Percentiles rank a stretch among this genome's conserved stretches.
These are phyloP conservation scores for Coemansia sp. DNA, from an alignment of 192 early-diverging fungal genomes.

Conservation along the genomic window DNA sequence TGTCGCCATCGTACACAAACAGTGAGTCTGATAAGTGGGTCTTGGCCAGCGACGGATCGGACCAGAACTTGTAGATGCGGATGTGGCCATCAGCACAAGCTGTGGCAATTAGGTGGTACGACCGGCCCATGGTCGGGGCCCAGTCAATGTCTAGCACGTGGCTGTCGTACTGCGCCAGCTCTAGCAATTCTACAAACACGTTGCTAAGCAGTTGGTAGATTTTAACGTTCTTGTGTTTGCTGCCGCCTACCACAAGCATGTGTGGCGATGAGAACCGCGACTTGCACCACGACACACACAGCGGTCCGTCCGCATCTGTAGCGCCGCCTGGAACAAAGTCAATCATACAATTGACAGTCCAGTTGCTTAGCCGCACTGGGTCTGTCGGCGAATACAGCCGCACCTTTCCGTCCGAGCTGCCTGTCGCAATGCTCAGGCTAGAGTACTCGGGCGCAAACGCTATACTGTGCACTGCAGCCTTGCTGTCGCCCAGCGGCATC, in stretches of 20 bases:
- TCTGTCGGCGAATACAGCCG: slow-evolving; percentile 88
- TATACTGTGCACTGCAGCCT: slow-evolving; percentile 79
- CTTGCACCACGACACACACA: slow-evolving; percentile 87
- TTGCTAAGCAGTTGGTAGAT: slow-evolving; percentile 44
- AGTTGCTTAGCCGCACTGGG: slow-evolving; percentile 69
- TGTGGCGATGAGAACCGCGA: slow-evolving; percentile 71
- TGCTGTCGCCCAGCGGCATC: slow-evolving; percentile 64
- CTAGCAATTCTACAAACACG: slow-evolving; percentile 49
- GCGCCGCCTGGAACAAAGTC: slow-evolving; percentile 55
- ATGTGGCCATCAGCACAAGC: slow-evolving; percentile 49
- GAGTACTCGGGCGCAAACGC: slow-evolving; percentile 85
- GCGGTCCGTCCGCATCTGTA: slow-evolving; percentile 76
- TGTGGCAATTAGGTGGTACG: slow-evolving; percentile 55
- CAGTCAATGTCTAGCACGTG: slow-evolving; percentile 57
- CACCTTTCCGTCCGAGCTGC: slow-evolving; percentile 78
- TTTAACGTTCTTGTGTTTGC: slow-evolving; percentile 74
- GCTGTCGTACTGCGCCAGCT: slow-evolving; percentile 55
- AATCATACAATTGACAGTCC: slow-evolving; percentile 72
- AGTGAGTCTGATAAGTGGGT: slow-evolving; percentile 27
- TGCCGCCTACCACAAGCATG: slow-evolving; percentile 81
- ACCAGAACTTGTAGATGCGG: slow-evolving; percentile 55
- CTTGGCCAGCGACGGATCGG: slow-evolving; percentile 25
- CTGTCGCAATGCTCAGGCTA: slow-evolving; percentile 76
- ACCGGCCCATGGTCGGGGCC: slow-evolving; percentile 59
- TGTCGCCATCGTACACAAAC: slow-evolving; percentile 39